phyloP scores from a whole-genome alignment of 495 filamentous ascomycete genomes.

The Penicillium longicatenatum region DNA sequence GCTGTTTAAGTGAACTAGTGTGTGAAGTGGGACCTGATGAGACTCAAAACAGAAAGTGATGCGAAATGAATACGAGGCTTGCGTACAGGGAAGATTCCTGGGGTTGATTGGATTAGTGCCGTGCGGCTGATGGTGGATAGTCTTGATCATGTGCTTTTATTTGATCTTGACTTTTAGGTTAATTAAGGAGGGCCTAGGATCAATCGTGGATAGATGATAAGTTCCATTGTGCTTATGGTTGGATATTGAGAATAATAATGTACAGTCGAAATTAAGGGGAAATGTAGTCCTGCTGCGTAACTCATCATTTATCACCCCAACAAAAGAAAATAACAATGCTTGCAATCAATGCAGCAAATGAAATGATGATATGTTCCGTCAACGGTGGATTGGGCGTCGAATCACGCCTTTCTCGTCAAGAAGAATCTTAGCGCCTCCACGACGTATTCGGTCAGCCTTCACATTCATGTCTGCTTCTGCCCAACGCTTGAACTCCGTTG shows the following conservation, averaged over 20 bases:
- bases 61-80: not conserved
- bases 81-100: not conserved
- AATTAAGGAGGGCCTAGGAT: not conserved
- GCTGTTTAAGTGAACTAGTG: not conserved
- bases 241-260: not conserved
- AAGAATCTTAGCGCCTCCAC: slow-evolving; percentile 29
- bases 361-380: not conserved
- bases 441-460: slow-evolving; percentile 27
- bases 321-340: not conserved
- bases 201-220: too few species aligned
- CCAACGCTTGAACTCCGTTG: slow-evolving; percentile 48
- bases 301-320: not conserved
- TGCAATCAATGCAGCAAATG: not conserved
- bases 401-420: slow-evolving; percentile 41
- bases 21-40: not conserved
- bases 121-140: not conserved
- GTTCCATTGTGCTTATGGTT: too few species aligned
- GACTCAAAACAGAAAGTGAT: not conserved
- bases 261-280: not conserved
- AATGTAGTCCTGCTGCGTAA: not conserved
- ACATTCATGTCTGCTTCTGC: slow-evolving; percentile 40
- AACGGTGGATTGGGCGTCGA: slow-evolving; percentile 22
- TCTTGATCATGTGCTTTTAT: not conserved
- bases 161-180: not conserved
- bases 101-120: not conserved